phyloP scores from a whole-genome alignment of 2,329 filamentous ascomycete genomes.

The Rugonectria rugulosa region DNA sequence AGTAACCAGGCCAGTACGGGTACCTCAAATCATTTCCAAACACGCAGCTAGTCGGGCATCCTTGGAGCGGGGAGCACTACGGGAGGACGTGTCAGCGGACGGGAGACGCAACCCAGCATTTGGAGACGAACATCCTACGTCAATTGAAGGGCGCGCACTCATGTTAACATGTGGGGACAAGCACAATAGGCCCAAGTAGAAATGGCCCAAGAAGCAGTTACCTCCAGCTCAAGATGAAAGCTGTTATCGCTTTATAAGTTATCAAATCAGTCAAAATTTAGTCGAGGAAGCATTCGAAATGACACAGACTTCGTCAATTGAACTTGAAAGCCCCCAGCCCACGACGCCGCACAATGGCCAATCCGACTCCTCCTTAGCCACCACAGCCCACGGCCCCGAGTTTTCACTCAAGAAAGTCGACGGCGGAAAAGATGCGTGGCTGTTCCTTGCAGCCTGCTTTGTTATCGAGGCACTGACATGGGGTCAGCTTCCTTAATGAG shows the following conservation, averaged over 20 bases:
- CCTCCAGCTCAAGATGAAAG: background rate
- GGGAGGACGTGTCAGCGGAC: too few species aligned
- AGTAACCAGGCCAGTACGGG: too few species aligned
- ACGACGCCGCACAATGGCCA: background rate
- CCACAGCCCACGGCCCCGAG: background rate
- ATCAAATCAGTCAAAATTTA: too few species aligned
- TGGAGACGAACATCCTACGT: too few species aligned
- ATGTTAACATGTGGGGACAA: background rate
- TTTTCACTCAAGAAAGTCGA: conserved; percentile 41
- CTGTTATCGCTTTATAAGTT: background rate
- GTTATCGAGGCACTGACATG: conserved; percentile 45
- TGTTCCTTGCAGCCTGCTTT: conserved; percentile 44
- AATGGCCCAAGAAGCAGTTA: background rate
- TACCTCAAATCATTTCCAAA: too few species aligned
- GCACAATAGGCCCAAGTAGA: background rate
- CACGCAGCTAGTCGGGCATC: too few species aligned
- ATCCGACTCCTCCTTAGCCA: background rate
- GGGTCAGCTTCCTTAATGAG: conserved; percentile 32
- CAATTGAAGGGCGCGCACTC: conserved; percentile 2
- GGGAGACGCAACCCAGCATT: too few species aligned
- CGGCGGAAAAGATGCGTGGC: conserved; percentile 44
- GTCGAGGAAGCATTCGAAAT: too few species aligned
- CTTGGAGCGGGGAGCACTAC: too few species aligned
- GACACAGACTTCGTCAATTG: conserved; percentile 5
- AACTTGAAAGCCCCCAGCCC: background rate